These are phyloP conservation scores for Botrytis tulipae DNA, from an alignment of 2,329 filamentous ascomycete genomes.

Conservation along the genomic window DNA sequence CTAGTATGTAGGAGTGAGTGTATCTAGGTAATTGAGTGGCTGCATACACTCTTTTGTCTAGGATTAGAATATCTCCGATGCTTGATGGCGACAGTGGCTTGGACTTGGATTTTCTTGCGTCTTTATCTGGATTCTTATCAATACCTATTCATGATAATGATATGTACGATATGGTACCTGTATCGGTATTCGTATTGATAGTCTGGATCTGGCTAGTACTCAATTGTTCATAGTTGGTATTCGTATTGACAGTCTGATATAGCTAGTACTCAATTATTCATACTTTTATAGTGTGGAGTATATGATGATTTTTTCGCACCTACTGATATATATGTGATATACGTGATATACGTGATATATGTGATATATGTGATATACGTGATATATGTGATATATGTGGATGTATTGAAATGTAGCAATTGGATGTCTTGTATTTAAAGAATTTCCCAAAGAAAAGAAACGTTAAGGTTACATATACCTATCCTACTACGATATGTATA, in stretches of 20 bases:
- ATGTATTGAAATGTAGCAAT: background rate
- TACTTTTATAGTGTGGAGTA: background rate
- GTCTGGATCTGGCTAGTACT: background rate
- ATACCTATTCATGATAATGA: background rate
- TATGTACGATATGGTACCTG: no score
- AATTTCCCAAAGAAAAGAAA: background rate
- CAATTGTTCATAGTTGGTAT: background rate
- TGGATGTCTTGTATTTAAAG: background rate
- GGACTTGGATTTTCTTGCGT: background rate
- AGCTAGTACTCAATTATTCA: no score
- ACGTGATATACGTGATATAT: no score
- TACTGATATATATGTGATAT: background rate
- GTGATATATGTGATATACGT: background rate
- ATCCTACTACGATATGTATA: background rate
- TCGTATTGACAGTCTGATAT: background rate
- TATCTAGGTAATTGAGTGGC: background rate
- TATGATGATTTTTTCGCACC: background rate
- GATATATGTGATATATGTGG: no score
- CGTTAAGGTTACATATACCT: no score
- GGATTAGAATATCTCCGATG: background rate
- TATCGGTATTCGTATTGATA: background rate
- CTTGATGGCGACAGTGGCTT: conserved; percentile 1
- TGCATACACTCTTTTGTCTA: background rate
- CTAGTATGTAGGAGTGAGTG: background rate
- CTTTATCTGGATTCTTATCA: background rate